These are phyloP conservation scores for Ampelomyces quisqualis DNA, from an alignment of 2,329 filamentous ascomycete genomes.

Conservation along the genomic window DNA sequence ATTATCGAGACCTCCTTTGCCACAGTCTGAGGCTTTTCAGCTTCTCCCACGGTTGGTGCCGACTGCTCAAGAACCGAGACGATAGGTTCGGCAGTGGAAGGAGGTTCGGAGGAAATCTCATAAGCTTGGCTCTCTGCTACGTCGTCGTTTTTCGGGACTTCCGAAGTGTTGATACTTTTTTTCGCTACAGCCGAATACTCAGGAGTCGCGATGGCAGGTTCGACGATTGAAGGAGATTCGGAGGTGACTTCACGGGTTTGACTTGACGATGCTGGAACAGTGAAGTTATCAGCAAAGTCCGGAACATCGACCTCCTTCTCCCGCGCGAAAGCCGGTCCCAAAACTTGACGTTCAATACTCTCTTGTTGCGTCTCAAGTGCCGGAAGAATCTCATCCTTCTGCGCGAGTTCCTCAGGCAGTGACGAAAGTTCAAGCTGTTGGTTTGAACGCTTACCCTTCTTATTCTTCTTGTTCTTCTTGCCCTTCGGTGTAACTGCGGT, in stretches of 20 bases:
- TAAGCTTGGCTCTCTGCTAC: no score
- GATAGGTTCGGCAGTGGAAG: not conserved
- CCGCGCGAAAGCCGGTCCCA: slow-evolving; percentile 16
- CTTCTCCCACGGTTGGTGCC: not conserved
- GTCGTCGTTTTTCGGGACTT: no score
- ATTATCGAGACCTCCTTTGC: slow-evolving; percentile 2
- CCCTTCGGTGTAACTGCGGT: slow-evolving; percentile 15
- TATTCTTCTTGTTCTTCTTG: slow-evolving; percentile 38
- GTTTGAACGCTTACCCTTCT: slow-evolving; percentile 32
- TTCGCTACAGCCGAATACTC: no score
- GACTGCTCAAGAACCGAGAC: not conserved
- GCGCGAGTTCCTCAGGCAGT: slow-evolving; percentile 6
- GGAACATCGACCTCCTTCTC: slow-evolving; percentile 15
- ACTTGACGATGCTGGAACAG: not conserved
- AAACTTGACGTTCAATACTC: slow-evolving; percentile 18
- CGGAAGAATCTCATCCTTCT: slow-evolving; percentile 7
- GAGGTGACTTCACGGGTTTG: not conserved
- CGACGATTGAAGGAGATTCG: slow-evolving; percentile 1
- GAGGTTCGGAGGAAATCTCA: no score
- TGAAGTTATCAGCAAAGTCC: slow-evolving; percentile 9
- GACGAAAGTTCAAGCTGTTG: slow-evolving; percentile 13
- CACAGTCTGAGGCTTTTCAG: not conserved
- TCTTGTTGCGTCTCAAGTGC: slow-evolving; percentile 7
- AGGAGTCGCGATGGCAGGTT: no score
- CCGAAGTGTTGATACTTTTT: not conserved